phyloP scores from a whole-genome alignment of 1,284 basidiomycete genomes.

The Pseudozyma hubeiensis region DNA sequence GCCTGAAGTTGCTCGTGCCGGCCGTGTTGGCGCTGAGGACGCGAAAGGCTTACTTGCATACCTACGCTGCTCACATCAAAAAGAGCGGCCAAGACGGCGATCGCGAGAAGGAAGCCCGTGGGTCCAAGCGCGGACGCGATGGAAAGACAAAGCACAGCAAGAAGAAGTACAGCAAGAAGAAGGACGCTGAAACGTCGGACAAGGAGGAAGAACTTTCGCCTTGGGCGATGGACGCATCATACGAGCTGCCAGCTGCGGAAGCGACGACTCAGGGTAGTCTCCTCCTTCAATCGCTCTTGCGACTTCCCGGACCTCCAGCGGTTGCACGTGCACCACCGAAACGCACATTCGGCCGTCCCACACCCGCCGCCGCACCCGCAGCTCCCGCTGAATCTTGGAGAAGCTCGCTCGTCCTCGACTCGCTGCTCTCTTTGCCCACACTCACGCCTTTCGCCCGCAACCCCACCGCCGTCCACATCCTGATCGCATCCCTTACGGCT shows the following conservation, averaged over 20 bases:
- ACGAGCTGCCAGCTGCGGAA: slow-evolving; percentile 14
- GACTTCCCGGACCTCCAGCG: slow-evolving; percentile 42
- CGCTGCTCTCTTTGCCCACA: slow-evolving; percentile 41
- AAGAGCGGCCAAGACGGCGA: slow-evolving; percentile 8
- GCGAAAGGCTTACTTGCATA: slow-evolving; percentile 45
- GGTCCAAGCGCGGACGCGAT: slow-evolving; percentile 23
- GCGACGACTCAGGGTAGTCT: slow-evolving; percentile 60
- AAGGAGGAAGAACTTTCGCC: slow-evolving; percentile 12
- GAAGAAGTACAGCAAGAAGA: slow-evolving; percentile 14
- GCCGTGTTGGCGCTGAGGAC: slow-evolving; percentile 43
- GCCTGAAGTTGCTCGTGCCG: slow-evolving; percentile 35
- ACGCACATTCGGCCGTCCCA: slow-evolving; percentile 25
- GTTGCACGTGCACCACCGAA: slow-evolving; percentile 31
- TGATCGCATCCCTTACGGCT: slow-evolving; percentile 39
- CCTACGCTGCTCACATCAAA: slow-evolving; percentile 22
- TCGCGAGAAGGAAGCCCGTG: slow-evolving; percentile 1
- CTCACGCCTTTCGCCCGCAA: slow-evolving; percentile 41
- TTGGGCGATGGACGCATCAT: slow-evolving; percentile 33
- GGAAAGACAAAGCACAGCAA: slow-evolving; percentile 26
- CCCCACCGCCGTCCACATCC: slow-evolving; percentile 34
- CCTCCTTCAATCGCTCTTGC: slow-evolving; percentile 55
- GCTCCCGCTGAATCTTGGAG: slow-evolving; percentile 12
- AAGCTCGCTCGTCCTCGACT: slow-evolving; percentile 38
- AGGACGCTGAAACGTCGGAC: slow-evolving; percentile 11
- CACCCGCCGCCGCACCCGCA: slow-evolving; percentile 4